Evolutionary conservation across 2,329 filamentous ascomycete species (phyloP).

Genomic region (Penicillium sp.): DNA sequence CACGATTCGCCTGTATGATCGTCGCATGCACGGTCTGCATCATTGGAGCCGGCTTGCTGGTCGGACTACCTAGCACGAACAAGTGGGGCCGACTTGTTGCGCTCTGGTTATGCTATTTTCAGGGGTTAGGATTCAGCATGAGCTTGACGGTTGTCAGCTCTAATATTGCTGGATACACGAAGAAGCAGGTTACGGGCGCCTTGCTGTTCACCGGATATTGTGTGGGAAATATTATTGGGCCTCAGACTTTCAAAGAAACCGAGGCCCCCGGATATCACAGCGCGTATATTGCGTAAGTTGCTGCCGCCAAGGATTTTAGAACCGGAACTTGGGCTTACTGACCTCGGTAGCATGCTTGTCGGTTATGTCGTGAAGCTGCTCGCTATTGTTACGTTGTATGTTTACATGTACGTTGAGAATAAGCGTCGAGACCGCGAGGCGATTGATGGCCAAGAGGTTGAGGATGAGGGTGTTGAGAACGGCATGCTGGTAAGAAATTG

Average conservation of each 20-base stretch:
- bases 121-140: constrained; percentile 53
- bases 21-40: constrained; percentile 56
- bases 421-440: constrained; percentile 52
- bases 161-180: constrained; percentile 55
- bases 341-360: constrained; percentile 49
- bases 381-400: constrained; percentile 50
- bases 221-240: constrained; percentile 54
- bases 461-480: constrained; percentile 51
- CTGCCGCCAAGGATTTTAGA: neutral
- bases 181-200: constrained; percentile 52
- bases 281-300: constrained; percentile 28
- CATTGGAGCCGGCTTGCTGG: constrained; percentile 50
- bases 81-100: constrained; percentile 58
- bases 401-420: constrained; percentile 56
- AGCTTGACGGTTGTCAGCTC: constrained; percentile 52
- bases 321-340: neutral
- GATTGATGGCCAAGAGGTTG: constrained; percentile 42
- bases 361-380: constrained; percentile 54
- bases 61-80: constrained; percentile 49
- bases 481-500: constrained; percentile 48
- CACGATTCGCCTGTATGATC: constrained; percentile 55
- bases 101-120: constrained; percentile 56
- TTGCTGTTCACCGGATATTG: constrained; percentile 53
- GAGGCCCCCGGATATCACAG: constrained; percentile 50
- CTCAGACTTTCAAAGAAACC: constrained; percentile 51